Percentiles rank a stretch among this genome's conserved stretches.
These are phyloP conservation scores for Botrytis aclada DNA, from an alignment of 2,329 filamentous ascomycete genomes.

Conservation along the genomic window DNA sequence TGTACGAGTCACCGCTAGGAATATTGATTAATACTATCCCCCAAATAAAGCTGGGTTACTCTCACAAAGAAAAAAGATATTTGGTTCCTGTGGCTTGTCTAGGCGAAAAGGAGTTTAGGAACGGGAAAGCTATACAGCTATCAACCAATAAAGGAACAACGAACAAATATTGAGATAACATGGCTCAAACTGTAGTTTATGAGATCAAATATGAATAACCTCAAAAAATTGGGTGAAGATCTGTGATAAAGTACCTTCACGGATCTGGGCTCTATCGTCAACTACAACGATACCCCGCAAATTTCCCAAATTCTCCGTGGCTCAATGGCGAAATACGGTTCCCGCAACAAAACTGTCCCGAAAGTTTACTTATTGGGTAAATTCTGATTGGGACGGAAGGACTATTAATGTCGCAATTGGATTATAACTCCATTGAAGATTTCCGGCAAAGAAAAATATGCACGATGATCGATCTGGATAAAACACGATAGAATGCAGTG, in stretches of 20 bases:
- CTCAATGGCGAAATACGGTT: neutral
- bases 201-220: neutral
- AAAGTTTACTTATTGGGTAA: neutral
- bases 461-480: neutral
- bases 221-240: neutral
- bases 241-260: neutral
- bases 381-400: conserved; percentile 10
- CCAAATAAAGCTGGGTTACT: neutral
- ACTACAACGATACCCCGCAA: neutral
- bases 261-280: neutral
- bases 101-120: neutral
- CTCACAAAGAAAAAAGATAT: conserved; percentile 7
- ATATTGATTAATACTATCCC: neutral
- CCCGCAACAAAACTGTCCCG: conserved; percentile 2
- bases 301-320: neutral
- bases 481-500: neutral
- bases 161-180: neutral
- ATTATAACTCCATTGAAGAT: neutral
- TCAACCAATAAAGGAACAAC: neutral
- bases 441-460: neutral
- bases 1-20: conserved; percentile 8
- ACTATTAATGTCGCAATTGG: neutral
- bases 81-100: neutral
- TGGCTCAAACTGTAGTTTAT: neutral
- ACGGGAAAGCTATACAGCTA: neutral